Percentiles rank a stretch among this genome's conserved stretches.
These are phyloP conservation scores for Cornus suecica DNA, from an alignment of 148 eudicot species.

Conservation along the genomic window DNA sequence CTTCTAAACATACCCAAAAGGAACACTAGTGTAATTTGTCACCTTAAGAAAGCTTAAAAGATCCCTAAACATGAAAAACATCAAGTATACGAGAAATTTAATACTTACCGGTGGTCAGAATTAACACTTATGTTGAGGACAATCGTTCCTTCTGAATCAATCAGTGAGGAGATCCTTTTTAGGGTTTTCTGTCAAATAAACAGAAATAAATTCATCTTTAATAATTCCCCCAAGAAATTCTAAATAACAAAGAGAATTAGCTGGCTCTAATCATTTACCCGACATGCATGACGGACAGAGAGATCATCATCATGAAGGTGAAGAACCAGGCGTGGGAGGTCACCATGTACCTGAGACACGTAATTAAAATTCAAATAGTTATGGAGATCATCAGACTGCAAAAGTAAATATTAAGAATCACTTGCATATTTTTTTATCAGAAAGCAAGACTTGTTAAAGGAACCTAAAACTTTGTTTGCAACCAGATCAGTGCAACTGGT, in stretches of 20 bases:
- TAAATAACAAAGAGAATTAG: neutral
- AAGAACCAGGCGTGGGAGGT: constrained; percentile 77
- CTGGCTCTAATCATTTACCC: constrained; percentile 40
- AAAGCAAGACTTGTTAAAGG: neutral
- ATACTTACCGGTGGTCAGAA: constrained; percentile 77
- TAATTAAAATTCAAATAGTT: constrained; percentile 9
- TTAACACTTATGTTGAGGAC: constrained; percentile 55
- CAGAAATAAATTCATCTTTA: constrained; percentile 9
- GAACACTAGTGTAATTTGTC: neutral
- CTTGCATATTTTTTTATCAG: neutral
- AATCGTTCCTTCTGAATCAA: constrained; percentile 60
- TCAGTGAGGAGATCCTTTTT: constrained; percentile 54
- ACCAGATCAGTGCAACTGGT: neutral
- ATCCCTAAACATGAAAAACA: constrained; percentile 2
- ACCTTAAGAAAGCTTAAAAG: constrained; percentile 7
- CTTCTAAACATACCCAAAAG: constrained; percentile 43
- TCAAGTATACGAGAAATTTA: neutral
- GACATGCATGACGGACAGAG: constrained; percentile 78
- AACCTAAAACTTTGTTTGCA: neutral
- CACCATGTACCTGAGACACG: constrained; percentile 65
- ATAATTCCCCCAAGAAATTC: neutral
- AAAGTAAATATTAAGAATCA: neutral
- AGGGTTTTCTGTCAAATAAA: constrained; percentile 55
- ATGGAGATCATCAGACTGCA: neutral
- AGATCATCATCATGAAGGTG: constrained; percentile 94